These are phyloP conservation scores for Scutellaria minor DNA, from an alignment of 257 asterid species.

Conservation along the genomic window DNA sequence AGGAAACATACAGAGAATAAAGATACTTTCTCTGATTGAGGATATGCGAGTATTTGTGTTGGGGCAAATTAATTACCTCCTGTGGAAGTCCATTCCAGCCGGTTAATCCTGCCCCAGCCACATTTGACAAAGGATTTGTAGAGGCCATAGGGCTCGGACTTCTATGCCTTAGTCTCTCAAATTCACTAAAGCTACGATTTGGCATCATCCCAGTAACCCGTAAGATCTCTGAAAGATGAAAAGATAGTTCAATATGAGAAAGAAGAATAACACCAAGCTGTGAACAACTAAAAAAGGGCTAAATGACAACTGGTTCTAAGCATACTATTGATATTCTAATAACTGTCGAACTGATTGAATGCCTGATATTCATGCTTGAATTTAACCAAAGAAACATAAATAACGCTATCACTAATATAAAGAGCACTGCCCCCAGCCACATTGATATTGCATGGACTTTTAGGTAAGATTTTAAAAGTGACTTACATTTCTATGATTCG, in stretches of 20 bases:
- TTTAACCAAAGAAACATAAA: not conserved
- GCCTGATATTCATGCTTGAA: not conserved
- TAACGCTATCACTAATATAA: not conserved
- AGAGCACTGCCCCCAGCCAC: not conserved
- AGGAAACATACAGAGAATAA: not conserved
- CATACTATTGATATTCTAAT: not conserved
- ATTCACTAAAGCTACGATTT: conserved; percentile 76
- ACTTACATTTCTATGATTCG: not conserved
- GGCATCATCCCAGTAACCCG: conserved; percentile 82
- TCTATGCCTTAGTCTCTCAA: conserved; percentile 84
- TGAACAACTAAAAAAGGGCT: not conserved
- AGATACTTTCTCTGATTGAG: not conserved
- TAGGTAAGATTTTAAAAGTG: not conserved
- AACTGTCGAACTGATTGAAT: not conserved
- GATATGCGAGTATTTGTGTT: not conserved
- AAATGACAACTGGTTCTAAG: not conserved
- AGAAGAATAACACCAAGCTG: not conserved
- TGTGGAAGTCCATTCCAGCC: conserved; percentile 87
- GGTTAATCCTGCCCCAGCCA: conserved; percentile 62
- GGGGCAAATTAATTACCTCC: conserved; percentile 55
- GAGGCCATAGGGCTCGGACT: conserved; percentile 99
- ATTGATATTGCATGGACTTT: not conserved
- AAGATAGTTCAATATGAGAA: conserved; percentile 47
- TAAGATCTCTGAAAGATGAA: conserved; percentile 59
- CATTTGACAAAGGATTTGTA: conserved; percentile 69